A percentile compares a stretch with the other conserved stretches of the same genome.
phyloP scores from a whole-genome alignment of 805 yeast species.

The Vanderwaltozyma yarrowii region DNA sequence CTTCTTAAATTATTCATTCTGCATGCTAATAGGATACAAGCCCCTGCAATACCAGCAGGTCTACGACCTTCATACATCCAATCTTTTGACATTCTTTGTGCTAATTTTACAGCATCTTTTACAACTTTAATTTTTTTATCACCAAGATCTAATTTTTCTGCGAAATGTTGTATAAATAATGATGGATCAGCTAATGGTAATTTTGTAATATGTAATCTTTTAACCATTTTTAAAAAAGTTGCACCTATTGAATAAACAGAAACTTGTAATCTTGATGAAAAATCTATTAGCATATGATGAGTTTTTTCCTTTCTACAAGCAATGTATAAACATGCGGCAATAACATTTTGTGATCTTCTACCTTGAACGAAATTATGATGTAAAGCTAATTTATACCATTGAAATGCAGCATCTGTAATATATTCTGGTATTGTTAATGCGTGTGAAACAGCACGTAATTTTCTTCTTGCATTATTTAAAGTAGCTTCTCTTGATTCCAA shows the following conservation, averaged over 20 bases:
- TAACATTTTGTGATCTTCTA: slow-evolving; percentile 88
- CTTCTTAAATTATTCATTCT: slow-evolving; percentile 93
- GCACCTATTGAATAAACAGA: slow-evolving; percentile 94
- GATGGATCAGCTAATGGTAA: slow-evolving; percentile 93
- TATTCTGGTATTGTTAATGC: slow-evolving; percentile 74
- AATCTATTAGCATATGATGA: slow-evolving; percentile 92
- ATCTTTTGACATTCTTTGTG: slow-evolving; percentile 84
- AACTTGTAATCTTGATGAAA: slow-evolving; percentile 79
- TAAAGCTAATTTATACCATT: slow-evolving; percentile 83
- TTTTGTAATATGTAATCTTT: slow-evolving; percentile 61
- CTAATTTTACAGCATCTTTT: slow-evolving; percentile 76
- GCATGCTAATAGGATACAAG: slow-evolving; percentile 85
- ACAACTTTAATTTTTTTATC: slow-evolving; percentile 62
- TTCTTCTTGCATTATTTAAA: slow-evolving; percentile 67
- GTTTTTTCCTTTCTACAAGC: slow-evolving; percentile 90
- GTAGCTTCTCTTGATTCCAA: slow-evolving; percentile 88
- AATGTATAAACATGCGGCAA: slow-evolving; percentile 88
- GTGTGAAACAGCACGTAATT: slow-evolving; percentile 69
- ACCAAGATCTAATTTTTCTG: slow-evolving; percentile 78
- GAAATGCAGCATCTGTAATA: slow-evolving; percentile 75
- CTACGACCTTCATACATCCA: slow-evolving; percentile 97
- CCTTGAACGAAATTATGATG: slow-evolving; percentile 92
- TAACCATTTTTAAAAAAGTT: slow-evolving; percentile 88
- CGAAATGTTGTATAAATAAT: slow-evolving; percentile 86
- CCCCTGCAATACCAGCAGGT: slow-evolving; percentile 98